These are phyloP conservation scores for Hyaloscypha finlandica DNA, from an alignment of 495 filamentous ascomycete genomes.

Conservation along the genomic window DNA sequence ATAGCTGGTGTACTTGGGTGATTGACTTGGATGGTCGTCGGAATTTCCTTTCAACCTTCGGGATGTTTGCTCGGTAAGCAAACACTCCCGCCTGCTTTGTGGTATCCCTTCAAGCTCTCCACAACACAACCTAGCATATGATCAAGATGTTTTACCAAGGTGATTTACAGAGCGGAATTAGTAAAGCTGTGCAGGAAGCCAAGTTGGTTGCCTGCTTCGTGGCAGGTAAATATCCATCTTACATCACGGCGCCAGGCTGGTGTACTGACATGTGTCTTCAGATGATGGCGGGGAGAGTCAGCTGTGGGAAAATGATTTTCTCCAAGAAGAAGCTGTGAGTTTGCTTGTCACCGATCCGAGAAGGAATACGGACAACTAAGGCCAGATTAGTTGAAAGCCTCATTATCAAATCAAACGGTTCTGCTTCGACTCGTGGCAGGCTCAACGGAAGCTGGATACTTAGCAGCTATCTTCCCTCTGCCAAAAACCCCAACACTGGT, in stretches of 20 bases:
- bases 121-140: neutral
- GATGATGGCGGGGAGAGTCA: conserved; percentile 67
- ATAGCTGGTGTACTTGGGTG: conserved; percentile 9
- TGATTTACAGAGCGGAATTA: conserved; percentile 75
- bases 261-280: conserved; percentile 33
- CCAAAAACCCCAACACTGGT: conserved; percentile 72
- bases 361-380: conserved; percentile 2
- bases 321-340: conserved; percentile 59
- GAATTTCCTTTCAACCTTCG: neutral
- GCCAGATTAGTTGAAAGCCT: conserved; percentile 39
- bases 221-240: conserved; percentile 43
- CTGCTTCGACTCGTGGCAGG: conserved; percentile 67
- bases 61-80: conserved; percentile 10
- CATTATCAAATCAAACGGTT: conserved; percentile 61
- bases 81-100: neutral
- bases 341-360: conserved; percentile 1
- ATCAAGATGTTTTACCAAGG: conserved; percentile 78
- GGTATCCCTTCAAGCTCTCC: neutral
- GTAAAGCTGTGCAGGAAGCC: conserved; percentile 64
- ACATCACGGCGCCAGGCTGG: neutral
- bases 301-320: conserved; percentile 76
- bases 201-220: conserved; percentile 71
- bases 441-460: conserved; percentile 75
- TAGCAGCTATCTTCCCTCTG: conserved; percentile 79
- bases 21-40: conserved; percentile 1